Evolutionary conservation across 176 grass and related monocot species (phyloP).

Genomic region (Musa acuminata): DNA sequence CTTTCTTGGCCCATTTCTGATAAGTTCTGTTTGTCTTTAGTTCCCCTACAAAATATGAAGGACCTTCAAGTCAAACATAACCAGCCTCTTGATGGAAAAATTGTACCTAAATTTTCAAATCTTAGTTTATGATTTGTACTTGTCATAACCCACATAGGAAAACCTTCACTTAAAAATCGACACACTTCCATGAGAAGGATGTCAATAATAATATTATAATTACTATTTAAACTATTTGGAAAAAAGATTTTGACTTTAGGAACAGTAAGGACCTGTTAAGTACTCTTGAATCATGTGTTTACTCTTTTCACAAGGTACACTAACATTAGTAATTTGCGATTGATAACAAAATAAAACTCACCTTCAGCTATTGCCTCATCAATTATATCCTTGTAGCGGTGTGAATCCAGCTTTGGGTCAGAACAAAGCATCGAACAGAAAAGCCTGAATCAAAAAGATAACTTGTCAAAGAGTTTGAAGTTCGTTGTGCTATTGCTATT

Average conservation of each 20-base stretch:
- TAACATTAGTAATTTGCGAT: no score
- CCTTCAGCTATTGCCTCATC: conserved; percentile 90
- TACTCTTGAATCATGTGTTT: no score
- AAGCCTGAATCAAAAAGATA: conserved; percentile 32
- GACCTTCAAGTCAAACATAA: neutral
- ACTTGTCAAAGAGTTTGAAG: neutral
- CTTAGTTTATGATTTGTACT: neutral
- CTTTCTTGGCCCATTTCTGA: conserved; percentile 72
- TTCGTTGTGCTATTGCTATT: neutral
- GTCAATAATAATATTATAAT: no score
- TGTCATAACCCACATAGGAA: no score
- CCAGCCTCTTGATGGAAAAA: neutral
- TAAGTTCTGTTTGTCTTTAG: conserved; percentile 64
- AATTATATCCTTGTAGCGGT: conserved; percentile 91
- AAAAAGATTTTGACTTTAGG: no score
- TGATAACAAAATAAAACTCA: conserved; percentile 18
- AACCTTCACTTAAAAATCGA: no score
- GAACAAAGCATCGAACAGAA: conserved; percentile 97
- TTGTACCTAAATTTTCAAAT: neutral
- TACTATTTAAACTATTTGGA: no score
- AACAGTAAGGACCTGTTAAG: no score
- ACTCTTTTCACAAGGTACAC: no score
- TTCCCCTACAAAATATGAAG: conserved; percentile 36
- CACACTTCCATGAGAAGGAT: no score
- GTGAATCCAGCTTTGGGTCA: conserved; percentile 83